A percentile compares a stretch with the other conserved stretches of the same genome.
Evolutionary conservation across 805 yeast species (phyloP).

Genomic region (Scheffersomyces ergatensis): DNA sequence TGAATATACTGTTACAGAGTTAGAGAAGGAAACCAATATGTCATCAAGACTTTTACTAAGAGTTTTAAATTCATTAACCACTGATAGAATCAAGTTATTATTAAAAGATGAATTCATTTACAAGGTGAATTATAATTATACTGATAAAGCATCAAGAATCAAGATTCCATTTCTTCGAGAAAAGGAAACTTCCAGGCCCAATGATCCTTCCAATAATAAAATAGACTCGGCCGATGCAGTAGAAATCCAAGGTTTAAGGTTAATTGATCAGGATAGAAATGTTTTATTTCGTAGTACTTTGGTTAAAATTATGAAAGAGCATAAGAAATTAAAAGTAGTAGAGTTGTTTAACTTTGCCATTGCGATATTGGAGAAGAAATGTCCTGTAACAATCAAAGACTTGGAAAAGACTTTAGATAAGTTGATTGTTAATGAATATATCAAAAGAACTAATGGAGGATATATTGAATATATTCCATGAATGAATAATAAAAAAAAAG

Average conservation of each 20-base stretch:
- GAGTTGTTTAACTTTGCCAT: constrained; percentile 27
- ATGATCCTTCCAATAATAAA: constrained; percentile 3
- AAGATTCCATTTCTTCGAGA: constrained; percentile 28
- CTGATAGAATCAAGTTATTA: constrained; percentile 30
- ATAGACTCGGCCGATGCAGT: constrained; percentile 1
- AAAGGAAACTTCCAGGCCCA: constrained; percentile 7
- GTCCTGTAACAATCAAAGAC: constrained; percentile 24
- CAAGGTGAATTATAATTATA: constrained; percentile 21
- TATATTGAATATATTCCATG: constrained; percentile 30
- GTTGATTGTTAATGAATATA: constrained; percentile 32
- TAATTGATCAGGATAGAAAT: constrained; percentile 19
- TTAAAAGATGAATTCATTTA: constrained; percentile 9
- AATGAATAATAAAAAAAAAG: neutral
- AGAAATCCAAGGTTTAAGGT: constrained; percentile 3
- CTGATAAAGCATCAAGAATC: constrained; percentile 24
- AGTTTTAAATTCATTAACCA: constrained; percentile 24
- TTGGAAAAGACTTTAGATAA: constrained; percentile 33
- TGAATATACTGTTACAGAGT: constrained; percentile 13
- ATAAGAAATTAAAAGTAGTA: constrained; percentile 17
- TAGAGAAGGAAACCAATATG: constrained; percentile 29
- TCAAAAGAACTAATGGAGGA: constrained; percentile 22
- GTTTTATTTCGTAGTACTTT: constrained; percentile 27
- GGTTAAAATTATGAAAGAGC: constrained; percentile 31
- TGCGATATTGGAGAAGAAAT: constrained; percentile 15
- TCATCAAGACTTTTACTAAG: constrained; percentile 25